phyloP scores from a whole-genome alignment of 2,329 filamentous ascomycete species.

The Exophiala calicioides region DNA sequence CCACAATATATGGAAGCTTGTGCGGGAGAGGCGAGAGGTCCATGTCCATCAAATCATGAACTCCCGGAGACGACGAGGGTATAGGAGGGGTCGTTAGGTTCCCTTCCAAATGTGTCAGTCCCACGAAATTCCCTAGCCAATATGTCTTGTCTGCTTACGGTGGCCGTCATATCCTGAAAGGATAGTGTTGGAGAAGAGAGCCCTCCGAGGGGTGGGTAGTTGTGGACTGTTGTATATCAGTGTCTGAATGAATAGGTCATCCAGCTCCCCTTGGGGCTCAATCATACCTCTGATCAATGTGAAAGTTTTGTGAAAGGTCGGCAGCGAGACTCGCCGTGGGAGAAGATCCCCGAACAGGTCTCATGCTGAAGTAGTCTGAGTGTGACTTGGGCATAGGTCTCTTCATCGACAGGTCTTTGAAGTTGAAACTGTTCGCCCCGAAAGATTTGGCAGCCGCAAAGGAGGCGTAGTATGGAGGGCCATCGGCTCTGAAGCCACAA shows the following conservation, averaged over 20 bases:
- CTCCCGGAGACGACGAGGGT: constrained; percentile 76
- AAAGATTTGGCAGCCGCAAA: constrained; percentile 57
- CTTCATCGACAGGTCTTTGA: constrained; percentile 74
- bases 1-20: constrained; percentile 67
- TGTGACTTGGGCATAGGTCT: constrained; percentile 69
- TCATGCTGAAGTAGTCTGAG: constrained; percentile 79
- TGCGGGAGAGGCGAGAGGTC: constrained; percentile 92
- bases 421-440: constrained; percentile 69
- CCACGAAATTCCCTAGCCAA: constrained; percentile 7
- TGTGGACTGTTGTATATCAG: constrained; percentile 63
- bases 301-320: constrained; percentile 95
- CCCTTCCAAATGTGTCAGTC: constrained; percentile 50
- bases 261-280: constrained; percentile 10
- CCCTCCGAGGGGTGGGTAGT: constrained; percentile 77
- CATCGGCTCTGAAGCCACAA: constrained; percentile 58
- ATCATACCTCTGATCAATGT: constrained; percentile 85
- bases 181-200: constrained; percentile 75
- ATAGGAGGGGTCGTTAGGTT: constrained; percentile 81
- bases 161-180: constrained; percentile 60
- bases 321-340: constrained; percentile 88
- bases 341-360: constrained; percentile 78
- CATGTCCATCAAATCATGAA: constrained; percentile 67
- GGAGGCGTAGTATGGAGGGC: constrained; percentile 54
- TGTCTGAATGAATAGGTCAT: constrained; percentile 35
- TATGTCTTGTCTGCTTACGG: constrained; percentile 55